Evolutionary conservation across 345 rosid species (phyloP), one percentile per base, ranked within the genome.

Genomic region (Salix udensis): DNA sequence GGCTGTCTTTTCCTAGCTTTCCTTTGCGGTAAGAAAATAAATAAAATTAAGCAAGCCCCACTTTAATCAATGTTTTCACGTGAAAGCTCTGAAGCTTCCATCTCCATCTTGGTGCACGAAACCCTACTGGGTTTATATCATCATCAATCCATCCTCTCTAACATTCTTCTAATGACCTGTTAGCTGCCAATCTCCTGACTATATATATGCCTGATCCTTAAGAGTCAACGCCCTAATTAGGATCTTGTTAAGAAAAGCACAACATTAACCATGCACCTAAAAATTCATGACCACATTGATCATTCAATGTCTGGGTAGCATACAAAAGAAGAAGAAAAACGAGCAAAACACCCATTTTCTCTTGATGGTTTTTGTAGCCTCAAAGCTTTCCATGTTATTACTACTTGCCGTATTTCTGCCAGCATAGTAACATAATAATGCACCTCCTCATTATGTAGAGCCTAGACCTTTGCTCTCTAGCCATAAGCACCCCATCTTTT

Each of bases 391-490:
- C 28, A 58, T 23, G 58, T 18, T 52, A 52, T 78, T 40, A 72
- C 68, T 42, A 74, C 58, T 79, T 79, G 16, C 78, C 79, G 64
- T 79, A 70, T 68, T 76, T 78, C 30, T 78, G 80, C 86, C 85
- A 76, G 65, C 81, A 74, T 11, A 84, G 70, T 30, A 84, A 36
- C 77, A 70, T 73, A 46, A 84, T 40, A 34, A 74, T 67, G 72
- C 84, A 79, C 74, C 81, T 79, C 68, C 83, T 79, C 70, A 74
- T 53, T 16, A 79, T 70, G 70, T 84, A 84, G 53, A 84, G 60
- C 74, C 80, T 78, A 70, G 77, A 81, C 61, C 76, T 60, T 70
- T 73, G 76, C 70, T 74, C 84, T 67, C 69, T 84, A 14, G 76
- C 86, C 76, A 65, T 52, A 30, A 74, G 48, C 42, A 81, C 23